Conservation (phyloP, 176 grass and related monocot genomes). For the Musa beccarii region DNA sequence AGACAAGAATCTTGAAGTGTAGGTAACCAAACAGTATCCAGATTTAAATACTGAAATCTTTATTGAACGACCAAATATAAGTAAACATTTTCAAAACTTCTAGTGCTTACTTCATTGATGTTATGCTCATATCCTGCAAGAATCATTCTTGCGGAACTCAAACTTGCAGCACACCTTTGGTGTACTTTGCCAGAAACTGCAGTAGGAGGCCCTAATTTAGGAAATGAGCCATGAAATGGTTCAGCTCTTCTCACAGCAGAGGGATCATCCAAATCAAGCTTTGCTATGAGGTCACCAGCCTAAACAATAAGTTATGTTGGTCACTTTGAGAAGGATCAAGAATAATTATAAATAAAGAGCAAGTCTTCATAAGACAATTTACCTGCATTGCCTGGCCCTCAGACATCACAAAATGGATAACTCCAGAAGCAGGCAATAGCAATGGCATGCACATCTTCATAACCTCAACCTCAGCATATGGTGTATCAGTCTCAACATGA, state of each 20-base stretch:
- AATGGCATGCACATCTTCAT: slow-evolving; percentile 99
- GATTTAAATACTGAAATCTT: slow-evolving; percentile 1
- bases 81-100: background rate
- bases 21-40: background rate
- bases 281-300: slow-evolving; percentile 85
- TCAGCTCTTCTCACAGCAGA: slow-evolving; percentile 95
- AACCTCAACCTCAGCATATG: slow-evolving; percentile 96
- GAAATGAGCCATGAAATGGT: slow-evolving; percentile 82
- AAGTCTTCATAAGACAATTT: slow-evolving; percentile 3
- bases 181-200: slow-evolving; percentile 92
- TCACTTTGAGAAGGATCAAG: slow-evolving; percentile 10
- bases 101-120: slow-evolving; percentile 52
- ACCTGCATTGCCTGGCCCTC: slow-evolving; percentile 99
- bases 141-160: slow-evolving; percentile 82
- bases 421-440: slow-evolving; percentile 81
- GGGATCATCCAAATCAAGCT: slow-evolving; percentile 83
- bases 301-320: slow-evolving; percentile 25
- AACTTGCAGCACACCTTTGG: slow-evolving; percentile 74
- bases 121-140: slow-evolving; percentile 98
- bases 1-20: background rate
- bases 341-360: slow-evolving; percentile 5
- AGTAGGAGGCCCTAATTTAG: slow-evolving; percentile 80
- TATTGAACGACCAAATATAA: background rate
- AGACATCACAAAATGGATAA: slow-evolving; percentile 82
- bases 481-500: slow-evolving; percentile 80